phyloP scores from a whole-genome alignment of 1,284 basidiomycete species.

The Malassezia obtusa region DNA sequence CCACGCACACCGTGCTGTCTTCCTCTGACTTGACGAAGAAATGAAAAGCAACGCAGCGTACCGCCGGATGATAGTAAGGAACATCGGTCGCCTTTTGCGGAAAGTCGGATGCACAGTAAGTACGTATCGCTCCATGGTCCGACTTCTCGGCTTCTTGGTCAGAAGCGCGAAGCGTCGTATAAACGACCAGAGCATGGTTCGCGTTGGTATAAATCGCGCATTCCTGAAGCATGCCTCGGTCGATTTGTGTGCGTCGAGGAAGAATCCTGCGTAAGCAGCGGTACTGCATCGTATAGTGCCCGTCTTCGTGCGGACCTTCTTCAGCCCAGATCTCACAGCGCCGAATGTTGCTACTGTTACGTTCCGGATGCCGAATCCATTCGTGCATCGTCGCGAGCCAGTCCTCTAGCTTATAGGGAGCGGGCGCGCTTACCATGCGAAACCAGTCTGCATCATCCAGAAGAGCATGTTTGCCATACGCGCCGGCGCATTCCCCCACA shows the following conservation, averaged over 20 bases:
- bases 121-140: neutral
- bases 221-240: constrained; percentile 18
- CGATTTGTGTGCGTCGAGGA: constrained; percentile 3
- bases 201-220: constrained; percentile 4
- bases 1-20: constrained; percentile 7
- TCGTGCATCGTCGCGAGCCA: constrained; percentile 31
- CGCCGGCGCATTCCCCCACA: neutral
- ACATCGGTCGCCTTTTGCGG: constrained; percentile 18
- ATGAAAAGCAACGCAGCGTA: constrained; percentile 35
- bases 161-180: constrained; percentile 14
- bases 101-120: neutral
- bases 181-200: constrained; percentile 1
- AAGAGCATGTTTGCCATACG: too few species aligned
- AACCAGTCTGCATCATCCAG: neutral
- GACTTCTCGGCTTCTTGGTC: neutral
- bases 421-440: constrained; percentile 20
- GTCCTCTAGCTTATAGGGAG: constrained; percentile 20
- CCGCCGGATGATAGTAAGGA: constrained; percentile 44
- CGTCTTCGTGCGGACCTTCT: neutral
- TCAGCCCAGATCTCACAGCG: constrained; percentile 32
- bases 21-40: constrained; percentile 3
- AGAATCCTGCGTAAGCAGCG: constrained; percentile 9
- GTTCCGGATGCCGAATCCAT: constrained; percentile 38
- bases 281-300: neutral
- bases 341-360: constrained; percentile 35